Conservation (phyloP, 31 red algal genomes). For the Porphyra umbilicalis region DNA sequence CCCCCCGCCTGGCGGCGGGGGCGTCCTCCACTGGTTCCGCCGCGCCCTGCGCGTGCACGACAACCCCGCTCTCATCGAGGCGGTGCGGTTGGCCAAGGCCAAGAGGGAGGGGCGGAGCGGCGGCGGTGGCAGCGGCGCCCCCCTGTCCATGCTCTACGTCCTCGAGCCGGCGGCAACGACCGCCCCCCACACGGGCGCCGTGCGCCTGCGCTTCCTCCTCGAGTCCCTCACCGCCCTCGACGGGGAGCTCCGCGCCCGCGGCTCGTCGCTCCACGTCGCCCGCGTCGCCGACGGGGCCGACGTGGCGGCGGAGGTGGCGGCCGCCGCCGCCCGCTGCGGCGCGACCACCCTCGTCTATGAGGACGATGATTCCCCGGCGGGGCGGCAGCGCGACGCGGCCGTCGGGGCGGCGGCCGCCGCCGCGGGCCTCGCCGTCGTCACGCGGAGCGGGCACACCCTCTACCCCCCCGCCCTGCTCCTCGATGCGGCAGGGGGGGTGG, state of each 20-base stretch:
- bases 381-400: constrained; percentile 20
- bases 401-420: not conserved
- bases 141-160: constrained; percentile 28
- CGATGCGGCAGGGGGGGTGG: not conserved
- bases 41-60: constrained; percentile 54
- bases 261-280: constrained; percentile 13
- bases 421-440: constrained; percentile 13
- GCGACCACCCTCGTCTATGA: constrained; percentile 23
- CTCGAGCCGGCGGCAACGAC: constrained; percentile 27
- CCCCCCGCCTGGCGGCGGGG: not conserved
- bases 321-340: not conserved
- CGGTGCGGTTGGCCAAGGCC: constrained; percentile 5
- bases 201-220: constrained; percentile 43
- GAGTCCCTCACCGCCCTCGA: constrained; percentile 45
- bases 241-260: constrained; percentile 13
- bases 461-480: constrained; percentile 44
- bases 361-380: constrained; percentile 17
- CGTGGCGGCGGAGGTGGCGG: not conserved
- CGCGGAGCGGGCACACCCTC: constrained; percentile 16
- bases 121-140: not conserved
- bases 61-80: constrained; percentile 43
- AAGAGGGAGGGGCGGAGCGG: not conserved
- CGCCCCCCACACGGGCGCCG: constrained; percentile 15
- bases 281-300: constrained; percentile 11
- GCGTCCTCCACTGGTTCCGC: constrained; percentile 58